Base-by-base conservation (phyloP, 495 filamentous ascomycete species). In the Penicillium manginii region DNA sequence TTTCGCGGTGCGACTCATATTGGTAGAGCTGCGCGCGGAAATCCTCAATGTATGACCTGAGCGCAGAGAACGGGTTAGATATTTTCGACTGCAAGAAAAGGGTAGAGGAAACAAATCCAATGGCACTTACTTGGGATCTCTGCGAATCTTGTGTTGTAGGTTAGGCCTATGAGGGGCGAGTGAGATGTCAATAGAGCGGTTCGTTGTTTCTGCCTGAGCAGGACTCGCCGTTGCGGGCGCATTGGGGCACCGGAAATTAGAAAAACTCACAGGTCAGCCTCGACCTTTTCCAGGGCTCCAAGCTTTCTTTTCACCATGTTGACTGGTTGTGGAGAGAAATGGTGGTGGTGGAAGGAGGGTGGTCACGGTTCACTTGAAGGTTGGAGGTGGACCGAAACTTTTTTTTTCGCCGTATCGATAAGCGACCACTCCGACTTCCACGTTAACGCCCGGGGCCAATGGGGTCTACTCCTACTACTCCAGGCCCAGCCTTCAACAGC, bases 261-360 rank as follows among this genome's bases (percentile, higher is more conserved):
- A 32, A 33, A 35, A 40, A 75, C 84, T 65, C 58, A 89, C 83
- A 96, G 70, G 71, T 97, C 92, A 29, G 91, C 92, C 66, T 97
- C 93, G 63, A 96, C 86, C 82, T 97, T 97, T 77, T 97, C 92
- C 67, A 96, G 83, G 40, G 93, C 93, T 32, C 89, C 90, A 39
- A 96, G 78, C 77, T 93, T 93, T 73, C 91, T 83, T 71, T 96
- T 96, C 37, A 83, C 85, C 88, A 91, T 93, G 52, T 67, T 60
- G 33, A 54, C 17, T 52, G 53, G 23, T 17, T 55, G 9, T 40
- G 45, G 37, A 42, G 47, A n/a, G 35, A 50, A 60, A 52, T 43
- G 19, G 32, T 39, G 39, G 48, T 37, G 58, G 60, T 57, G 51
- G 59, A 55, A 61, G 43, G 56, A 63, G 64, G 61, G 63, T 65